These are phyloP conservation scores for Zymoseptoria ardabiliae DNA, from an alignment of 2,329 filamentous ascomycete genomes.

Conservation along the genomic window DNA sequence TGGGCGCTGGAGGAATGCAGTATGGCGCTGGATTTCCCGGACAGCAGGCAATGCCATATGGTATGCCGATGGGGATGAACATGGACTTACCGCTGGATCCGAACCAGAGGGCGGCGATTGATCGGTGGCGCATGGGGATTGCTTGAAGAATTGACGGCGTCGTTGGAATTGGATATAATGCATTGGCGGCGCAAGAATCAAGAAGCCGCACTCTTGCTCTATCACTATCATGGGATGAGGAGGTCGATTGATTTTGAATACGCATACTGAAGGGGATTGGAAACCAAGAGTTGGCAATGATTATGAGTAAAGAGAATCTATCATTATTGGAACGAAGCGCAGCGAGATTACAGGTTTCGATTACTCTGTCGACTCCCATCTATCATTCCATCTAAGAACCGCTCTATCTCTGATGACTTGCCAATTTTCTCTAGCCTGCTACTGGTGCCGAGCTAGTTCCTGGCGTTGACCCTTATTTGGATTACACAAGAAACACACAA, in stretches of 20 bases:
- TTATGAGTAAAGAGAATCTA: not conserved
- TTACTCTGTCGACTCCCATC: no score
- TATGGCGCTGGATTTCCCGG: not conserved
- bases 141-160: constrained; percentile 2
- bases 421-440: no score
- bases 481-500: no score
- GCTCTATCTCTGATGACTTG: no score
- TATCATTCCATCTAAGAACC: no score
- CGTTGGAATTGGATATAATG: not conserved
- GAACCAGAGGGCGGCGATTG: constrained; percentile 49
- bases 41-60: constrained; percentile 9
- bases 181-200: not conserved
- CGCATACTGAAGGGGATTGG: not conserved
- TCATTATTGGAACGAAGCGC: not conserved
- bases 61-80: constrained; percentile 18
- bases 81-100: constrained; percentile 36
- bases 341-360: no score
- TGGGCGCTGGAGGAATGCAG: not conserved
- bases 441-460: no score
- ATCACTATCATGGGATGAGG: not conserved
- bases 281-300: not conserved
- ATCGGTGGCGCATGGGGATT: constrained; percentile 50
- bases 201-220: not conserved
- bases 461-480: no score
- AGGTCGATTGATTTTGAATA: not conserved